These are phyloP conservation scores for Lepidium campestre DNA, from an alignment of 441 rosid species.

Conservation along the genomic window DNA sequence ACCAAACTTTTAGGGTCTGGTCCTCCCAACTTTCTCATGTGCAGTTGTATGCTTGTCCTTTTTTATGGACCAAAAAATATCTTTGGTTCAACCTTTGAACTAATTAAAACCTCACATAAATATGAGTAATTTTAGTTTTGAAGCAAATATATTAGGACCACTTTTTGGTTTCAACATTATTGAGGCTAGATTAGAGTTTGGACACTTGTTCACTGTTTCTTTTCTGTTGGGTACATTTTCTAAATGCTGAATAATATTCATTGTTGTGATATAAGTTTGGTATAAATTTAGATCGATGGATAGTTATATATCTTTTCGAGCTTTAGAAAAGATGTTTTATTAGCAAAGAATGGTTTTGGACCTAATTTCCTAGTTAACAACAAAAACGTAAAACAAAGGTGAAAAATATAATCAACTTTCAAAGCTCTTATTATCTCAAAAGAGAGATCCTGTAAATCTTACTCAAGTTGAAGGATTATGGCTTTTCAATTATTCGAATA, in stretches of 20 bases:
- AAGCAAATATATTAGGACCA: background rate
- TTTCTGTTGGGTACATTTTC: background rate
- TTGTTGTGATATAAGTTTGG: background rate
- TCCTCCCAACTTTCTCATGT: slow-evolving; percentile 13
- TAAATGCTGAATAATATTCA: background rate
- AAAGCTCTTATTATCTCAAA: too few relatives aligned
- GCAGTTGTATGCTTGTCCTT: slow-evolving; percentile 21
- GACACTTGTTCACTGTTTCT: slow-evolving; percentile 5
- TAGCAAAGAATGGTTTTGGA: too few relatives aligned
- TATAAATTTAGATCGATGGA: background rate
- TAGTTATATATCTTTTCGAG: too few relatives aligned
- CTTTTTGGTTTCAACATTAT: background rate
- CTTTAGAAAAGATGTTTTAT: too few relatives aligned
- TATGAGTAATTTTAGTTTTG: background rate
- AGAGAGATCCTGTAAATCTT: too few relatives aligned
- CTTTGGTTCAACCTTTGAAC: background rate
- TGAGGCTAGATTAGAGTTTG: background rate
- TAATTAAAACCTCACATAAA: background rate
- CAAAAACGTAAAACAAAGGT: too few relatives aligned
- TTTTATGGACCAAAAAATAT: background rate
- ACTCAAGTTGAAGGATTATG: too few relatives aligned
- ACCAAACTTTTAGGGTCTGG: slow-evolving; percentile 21
- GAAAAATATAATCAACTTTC: too few relatives aligned
- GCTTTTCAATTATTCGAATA: too few relatives aligned
- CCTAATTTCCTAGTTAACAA: too few relatives aligned